A percentile compares a stretch with the other conserved stretches of the same genome.
Evolutionary conservation across 768 basidiomycete genomes (phyloP).

Genomic region (Podaxis rugospora): DNA sequence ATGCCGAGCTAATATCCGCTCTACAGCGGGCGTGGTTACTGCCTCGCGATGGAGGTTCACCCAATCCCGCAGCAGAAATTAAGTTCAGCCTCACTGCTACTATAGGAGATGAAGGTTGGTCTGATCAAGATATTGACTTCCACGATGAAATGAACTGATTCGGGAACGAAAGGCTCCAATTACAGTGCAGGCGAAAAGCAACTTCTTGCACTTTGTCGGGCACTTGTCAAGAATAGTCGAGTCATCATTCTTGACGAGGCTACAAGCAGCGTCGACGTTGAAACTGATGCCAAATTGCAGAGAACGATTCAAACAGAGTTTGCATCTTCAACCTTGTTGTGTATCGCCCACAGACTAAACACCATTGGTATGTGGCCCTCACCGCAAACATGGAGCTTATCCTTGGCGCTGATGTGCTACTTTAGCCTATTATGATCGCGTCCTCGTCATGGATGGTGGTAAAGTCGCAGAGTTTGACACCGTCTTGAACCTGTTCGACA

Average conservation of each 20-base stretch:
- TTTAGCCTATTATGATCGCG: conserved; percentile 58
- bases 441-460: conserved; percentile 72
- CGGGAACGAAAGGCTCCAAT: conserved; percentile 36
- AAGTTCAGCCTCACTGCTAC: conserved; percentile 64
- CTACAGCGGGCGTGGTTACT: conserved; percentile 60
- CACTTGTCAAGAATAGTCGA: conserved; percentile 54
- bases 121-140: too few species aligned
- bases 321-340: conserved; percentile 41
- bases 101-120: conserved; percentile 41
- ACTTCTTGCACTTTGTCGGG: conserved; percentile 52
- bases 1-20: conserved; percentile 58
- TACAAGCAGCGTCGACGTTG: conserved; percentile 57
- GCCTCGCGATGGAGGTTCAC: conserved; percentile 36
- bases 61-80: conserved; percentile 45
- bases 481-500: conserved; percentile 61
- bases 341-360: conserved; percentile 49
- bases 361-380: conserved; percentile 36
- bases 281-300: conserved; percentile 60
- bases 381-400: background rate
- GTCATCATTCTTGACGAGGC: conserved; percentile 65
- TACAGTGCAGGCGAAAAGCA: conserved; percentile 56
- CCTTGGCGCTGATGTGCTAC: background rate
- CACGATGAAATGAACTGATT: background rate
- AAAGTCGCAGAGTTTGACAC: conserved; percentile 70
- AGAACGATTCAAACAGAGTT: conserved; percentile 63